These are phyloP conservation scores for Ganoderma meredithae DNA, from an alignment of 1,284 basidiomycete species.

Conservation along the genomic window DNA sequence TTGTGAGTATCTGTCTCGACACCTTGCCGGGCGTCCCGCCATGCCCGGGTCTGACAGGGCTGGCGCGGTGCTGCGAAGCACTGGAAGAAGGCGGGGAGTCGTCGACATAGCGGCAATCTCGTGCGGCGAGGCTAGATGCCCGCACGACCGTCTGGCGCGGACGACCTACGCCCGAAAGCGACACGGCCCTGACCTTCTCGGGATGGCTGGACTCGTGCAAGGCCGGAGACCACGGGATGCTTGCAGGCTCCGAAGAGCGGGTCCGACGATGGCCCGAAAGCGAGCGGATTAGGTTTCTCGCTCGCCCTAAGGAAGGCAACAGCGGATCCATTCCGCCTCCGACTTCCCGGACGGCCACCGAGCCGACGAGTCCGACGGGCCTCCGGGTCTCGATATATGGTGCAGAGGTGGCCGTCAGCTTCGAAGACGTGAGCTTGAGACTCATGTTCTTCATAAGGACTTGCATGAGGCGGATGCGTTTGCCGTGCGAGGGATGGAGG, in stretches of 20 bases:
- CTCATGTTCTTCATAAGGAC: conserved; percentile 72
- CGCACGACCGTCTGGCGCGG: not conserved
- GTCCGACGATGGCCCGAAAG: conserved; percentile 24
- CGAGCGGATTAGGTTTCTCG: not conserved
- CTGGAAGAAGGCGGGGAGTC: not conserved
- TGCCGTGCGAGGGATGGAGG: conserved; percentile 68
- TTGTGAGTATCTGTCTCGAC: conserved; percentile 28
- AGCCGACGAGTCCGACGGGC: conserved; percentile 8
- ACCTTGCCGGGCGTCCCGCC: conserved; percentile 5
- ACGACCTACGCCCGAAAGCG: conserved; percentile 17
- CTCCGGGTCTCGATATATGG: not conserved
- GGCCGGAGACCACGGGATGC: conserved; percentile 4
- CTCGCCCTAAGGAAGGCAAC: not conserved
- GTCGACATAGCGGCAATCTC: not conserved
- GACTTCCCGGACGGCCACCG: not conserved
- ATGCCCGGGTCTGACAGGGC: not conserved
- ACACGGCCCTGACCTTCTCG: conserved; percentile 20
- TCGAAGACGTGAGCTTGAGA: conserved; percentile 65
- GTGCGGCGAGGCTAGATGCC: not conserved
- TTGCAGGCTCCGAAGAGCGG: conserved; percentile 27
- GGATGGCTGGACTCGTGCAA: not conserved
- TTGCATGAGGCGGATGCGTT: conserved; percentile 67
- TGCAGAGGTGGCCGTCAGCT: conserved; percentile 44
- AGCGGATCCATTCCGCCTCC: not conserved
- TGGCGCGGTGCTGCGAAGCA: not conserved